Percentiles rank a stretch among this genome's conserved stretches.
phyloP scores from a whole-genome alignment of 2,329 filamentous ascomycete species.

The Thielaviopsis punctulata region DNA sequence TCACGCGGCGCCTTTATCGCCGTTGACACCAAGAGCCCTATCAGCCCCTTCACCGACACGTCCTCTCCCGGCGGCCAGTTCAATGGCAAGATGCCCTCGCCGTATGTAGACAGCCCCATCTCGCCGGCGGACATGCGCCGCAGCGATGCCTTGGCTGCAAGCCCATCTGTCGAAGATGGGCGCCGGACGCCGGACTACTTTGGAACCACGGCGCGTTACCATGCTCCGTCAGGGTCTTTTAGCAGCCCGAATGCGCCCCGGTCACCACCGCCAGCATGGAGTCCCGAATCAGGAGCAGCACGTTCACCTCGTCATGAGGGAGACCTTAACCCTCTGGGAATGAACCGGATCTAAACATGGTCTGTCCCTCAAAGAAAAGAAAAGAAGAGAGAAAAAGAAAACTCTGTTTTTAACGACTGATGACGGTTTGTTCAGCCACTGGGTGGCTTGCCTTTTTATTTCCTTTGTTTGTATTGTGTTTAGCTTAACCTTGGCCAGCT shows the following conservation, averaged over 20 bases:
- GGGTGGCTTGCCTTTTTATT: background rate
- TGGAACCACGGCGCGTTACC: constrained; percentile 35
- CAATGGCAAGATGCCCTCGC: constrained; percentile 8
- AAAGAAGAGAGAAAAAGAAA: background rate
- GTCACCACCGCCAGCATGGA: constrained; percentile 2
- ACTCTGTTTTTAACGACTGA: background rate
- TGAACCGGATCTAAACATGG: constrained; percentile 33
- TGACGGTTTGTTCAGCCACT: background rate
- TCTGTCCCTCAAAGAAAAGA: background rate
- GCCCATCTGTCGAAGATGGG: constrained; percentile 17
- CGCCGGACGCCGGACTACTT: constrained; percentile 38
- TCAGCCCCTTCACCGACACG: background rate
- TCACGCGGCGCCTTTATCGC: background rate
- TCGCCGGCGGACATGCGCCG: background rate
- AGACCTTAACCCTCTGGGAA: constrained; percentile 35
- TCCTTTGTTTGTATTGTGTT: constrained; percentile 1
- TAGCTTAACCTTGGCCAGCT: background rate
- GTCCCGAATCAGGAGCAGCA: constrained; percentile 12
- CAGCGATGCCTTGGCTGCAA: background rate
- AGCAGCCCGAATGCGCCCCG: constrained; percentile 36
- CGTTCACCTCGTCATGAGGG: constrained; percentile 14
- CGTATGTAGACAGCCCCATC: background rate
- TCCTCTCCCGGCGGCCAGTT: background rate
- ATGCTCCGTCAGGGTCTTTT: constrained; percentile 36
- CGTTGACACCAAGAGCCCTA: constrained; percentile 1